phyloP scores from a whole-genome alignment of 1,284 basidiomycete species.

The Cryptococcus wingfieldii region DNA sequence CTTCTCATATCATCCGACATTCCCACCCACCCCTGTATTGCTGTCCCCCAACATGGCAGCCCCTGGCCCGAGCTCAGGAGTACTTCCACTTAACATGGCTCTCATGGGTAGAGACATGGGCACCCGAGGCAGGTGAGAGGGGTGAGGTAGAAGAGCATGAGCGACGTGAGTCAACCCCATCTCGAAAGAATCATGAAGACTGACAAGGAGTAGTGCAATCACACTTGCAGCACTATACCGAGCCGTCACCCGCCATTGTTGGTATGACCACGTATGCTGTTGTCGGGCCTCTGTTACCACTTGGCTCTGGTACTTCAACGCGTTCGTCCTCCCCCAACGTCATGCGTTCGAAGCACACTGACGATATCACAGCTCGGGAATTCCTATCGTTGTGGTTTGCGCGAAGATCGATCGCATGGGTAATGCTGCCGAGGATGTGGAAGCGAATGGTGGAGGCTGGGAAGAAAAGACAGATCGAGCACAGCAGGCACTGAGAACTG shows the following conservation, averaged over 20 bases:
- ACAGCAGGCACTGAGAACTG: slow-evolving; percentile 87
- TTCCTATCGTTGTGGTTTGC: slow-evolving; percentile 85
- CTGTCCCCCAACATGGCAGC: too few relatives aligned
- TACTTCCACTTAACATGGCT: slow-evolving; percentile 85
- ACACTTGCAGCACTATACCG: slow-evolving; percentile 80
- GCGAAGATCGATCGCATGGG: slow-evolving; percentile 90
- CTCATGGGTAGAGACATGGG: slow-evolving; percentile 75
- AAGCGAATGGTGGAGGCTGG: slow-evolving; percentile 67
- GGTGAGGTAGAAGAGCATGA: slow-evolving; percentile 72
- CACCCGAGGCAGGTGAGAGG: slow-evolving; percentile 26
- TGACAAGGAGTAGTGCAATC: slow-evolving; percentile 64
- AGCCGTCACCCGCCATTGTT: slow-evolving; percentile 61
- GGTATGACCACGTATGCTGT: slow-evolving; percentile 39
- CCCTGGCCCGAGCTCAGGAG: too few relatives aligned
- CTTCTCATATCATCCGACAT: too few relatives aligned
- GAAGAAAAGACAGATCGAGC: slow-evolving; percentile 93
- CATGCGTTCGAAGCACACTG: not conserved
- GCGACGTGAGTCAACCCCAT: slow-evolving; percentile 58
- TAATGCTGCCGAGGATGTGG: slow-evolving; percentile 60
- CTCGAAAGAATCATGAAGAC: not conserved
- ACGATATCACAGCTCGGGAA: slow-evolving; percentile 56
- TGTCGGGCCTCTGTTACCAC: slow-evolving; percentile 59
- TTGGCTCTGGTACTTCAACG: slow-evolving; percentile 72
- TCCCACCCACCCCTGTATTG: too few relatives aligned
- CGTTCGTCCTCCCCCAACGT: slow-evolving; percentile 19